Evolutionary conservation across 371 early-diverging fungal genomes (phyloP).

Genomic region (Dinochytrium kinnereticum): DNA sequence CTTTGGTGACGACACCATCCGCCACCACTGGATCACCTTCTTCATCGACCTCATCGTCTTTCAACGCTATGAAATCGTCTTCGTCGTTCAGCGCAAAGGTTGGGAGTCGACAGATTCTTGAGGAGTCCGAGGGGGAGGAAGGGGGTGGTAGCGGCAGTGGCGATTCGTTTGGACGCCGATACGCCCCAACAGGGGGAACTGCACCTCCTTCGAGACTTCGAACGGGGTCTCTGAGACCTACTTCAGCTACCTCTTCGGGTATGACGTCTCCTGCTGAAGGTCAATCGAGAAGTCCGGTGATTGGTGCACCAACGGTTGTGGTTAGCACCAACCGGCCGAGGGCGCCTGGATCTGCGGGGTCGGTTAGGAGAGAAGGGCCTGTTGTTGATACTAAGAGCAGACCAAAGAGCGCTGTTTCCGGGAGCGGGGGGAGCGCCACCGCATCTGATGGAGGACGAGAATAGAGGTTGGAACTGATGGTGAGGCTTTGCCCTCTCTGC

Average conservation of each 20-base stretch:
- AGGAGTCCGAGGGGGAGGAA: conserved; percentile 12
- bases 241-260: background rate
- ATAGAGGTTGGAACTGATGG: background rate
- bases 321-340: background rate
- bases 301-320: background rate
- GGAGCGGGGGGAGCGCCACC: background rate
- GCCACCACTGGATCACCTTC: background rate
- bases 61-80: background rate
- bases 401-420: background rate
- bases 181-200: background rate
- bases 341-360: conserved; percentile 6
- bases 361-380: background rate
- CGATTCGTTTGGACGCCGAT: background rate
- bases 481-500: too few relatives aligned
- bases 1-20: background rate
- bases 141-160: too few relatives aligned
- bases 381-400: background rate
- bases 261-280: conserved; percentile 1
- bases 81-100: conserved; percentile 7
- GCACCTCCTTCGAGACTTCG: background rate
- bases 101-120: background rate
- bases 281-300: background rate
- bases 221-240: background rate
- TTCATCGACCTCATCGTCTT: background rate
- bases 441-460: background rate